A percentile compares a stretch with the other conserved stretches of the same genome.
These are phyloP conservation scores for Penicillium sp. DNA, from an alignment of 2,329 filamentous ascomycete species.

Conservation along the genomic window DNA sequence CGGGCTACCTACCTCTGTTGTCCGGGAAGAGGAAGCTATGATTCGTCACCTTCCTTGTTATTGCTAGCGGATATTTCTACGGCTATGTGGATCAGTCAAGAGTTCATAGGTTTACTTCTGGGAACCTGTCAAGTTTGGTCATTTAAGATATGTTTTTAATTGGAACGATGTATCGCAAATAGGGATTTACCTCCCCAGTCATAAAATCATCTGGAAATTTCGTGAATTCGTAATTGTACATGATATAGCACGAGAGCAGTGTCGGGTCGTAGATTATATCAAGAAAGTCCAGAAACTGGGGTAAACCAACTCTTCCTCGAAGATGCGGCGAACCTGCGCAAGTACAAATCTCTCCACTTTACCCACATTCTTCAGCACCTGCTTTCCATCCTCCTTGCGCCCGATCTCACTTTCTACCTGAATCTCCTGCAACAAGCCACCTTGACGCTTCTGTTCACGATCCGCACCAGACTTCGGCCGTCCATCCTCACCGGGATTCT, in stretches of 20 bases:
- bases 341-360: slow-evolving; percentile 98
- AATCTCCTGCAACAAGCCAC: slow-evolving; percentile 85
- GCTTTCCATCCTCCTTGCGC: slow-evolving; percentile 83
- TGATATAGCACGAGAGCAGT: neutral
- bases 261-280: slow-evolving; percentile 55
- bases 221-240: slow-evolving; percentile 21
- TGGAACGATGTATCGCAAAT: slow-evolving; percentile 10
- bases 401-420: slow-evolving; percentile 97
- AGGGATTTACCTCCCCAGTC: slow-evolving; percentile 4
- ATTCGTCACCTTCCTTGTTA: neutral
- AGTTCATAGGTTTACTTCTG: neutral
- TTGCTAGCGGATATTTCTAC: neutral
- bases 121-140: neutral
- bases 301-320: slow-evolving; percentile 98
- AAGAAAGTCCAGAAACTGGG: slow-evolving; percentile 98
- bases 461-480: slow-evolving; percentile 37
- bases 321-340: slow-evolving; percentile 93
- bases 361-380: slow-evolving; percentile 95
- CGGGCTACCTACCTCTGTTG: neutral
- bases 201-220: slow-evolving; percentile 13
- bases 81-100: neutral
- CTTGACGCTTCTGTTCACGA: slow-evolving; percentile 51
- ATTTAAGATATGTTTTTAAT: neutral
- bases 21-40: neutral
- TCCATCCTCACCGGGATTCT: slow-evolving; percentile 27